phyloP scores from a whole-genome alignment of 305 asterid genomes.

The Stenogyne calaminthoides region DNA sequence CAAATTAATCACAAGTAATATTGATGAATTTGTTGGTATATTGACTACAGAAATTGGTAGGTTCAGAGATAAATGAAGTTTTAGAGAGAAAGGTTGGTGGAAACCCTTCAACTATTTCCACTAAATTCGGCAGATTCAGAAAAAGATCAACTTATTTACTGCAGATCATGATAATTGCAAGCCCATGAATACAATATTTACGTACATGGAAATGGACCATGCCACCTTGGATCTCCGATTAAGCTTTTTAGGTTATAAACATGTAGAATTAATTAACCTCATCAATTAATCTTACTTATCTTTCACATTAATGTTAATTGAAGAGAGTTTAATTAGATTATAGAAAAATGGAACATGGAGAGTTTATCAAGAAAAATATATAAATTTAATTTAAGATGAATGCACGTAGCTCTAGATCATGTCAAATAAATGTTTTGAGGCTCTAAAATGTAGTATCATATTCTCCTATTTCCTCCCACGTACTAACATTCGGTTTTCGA shows the following conservation, averaged over 20 bases:
- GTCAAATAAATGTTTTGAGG: slow-evolving; percentile 37
- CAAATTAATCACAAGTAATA: not conserved
- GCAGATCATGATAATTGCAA: slow-evolving; percentile 31
- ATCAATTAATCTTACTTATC: not conserved
- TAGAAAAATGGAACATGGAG: not conserved
- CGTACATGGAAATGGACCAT: slow-evolving; percentile 49
- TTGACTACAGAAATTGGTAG: slow-evolving; percentile 40
- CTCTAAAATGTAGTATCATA: slow-evolving; percentile 27
- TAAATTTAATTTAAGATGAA: slow-evolving; percentile 13
- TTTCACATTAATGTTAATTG: not conserved
- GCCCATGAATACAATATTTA: slow-evolving; percentile 34
- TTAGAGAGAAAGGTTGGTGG: slow-evolving; percentile 49
- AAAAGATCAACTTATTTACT: slow-evolving; percentile 45
- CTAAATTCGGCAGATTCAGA: slow-evolving; percentile 41
- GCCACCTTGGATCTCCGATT: slow-evolving; percentile 76
- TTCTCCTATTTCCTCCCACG: not conserved
- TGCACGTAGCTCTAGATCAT: slow-evolving; percentile 50
- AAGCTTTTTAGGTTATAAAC: slow-evolving; percentile 59
- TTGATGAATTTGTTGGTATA: not conserved
- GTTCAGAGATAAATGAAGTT: slow-evolving; percentile 36
- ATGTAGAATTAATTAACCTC: not conserved
- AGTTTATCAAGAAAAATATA: not conserved
- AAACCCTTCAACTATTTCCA: slow-evolving; percentile 83
- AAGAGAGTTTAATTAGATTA: too few relatives aligned
- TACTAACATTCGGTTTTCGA: not conserved